Percentiles rank a stretch among this genome's conserved stretches.
Conservation (phyloP, 2,329 filamentous ascomycete genomes). For the Fusarium sp. region DNA sequence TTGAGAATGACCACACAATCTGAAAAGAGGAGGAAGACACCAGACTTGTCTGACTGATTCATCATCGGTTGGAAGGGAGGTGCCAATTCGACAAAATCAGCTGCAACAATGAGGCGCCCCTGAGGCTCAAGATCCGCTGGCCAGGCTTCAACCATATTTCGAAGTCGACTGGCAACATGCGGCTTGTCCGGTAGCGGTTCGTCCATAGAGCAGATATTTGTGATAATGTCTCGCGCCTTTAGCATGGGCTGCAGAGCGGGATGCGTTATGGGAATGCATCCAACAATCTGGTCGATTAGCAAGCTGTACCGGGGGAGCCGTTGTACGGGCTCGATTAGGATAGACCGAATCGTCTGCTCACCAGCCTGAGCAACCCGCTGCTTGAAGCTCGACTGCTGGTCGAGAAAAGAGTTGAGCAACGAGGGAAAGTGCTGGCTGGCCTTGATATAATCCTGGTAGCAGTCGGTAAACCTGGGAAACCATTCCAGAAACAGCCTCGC, state of each 20-base stretch:
- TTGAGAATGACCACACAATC: constrained; percentile 83
- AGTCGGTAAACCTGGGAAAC: constrained; percentile 92
- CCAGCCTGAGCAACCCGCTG: constrained; percentile 84
- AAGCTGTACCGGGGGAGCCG: constrained; percentile 93
- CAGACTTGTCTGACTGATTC: constrained; percentile 63
- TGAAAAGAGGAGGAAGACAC: constrained; percentile 86
- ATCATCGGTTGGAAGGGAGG: constrained; percentile 72
- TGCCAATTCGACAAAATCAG: constrained; percentile 81
- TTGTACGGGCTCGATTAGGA: constrained; percentile 96
- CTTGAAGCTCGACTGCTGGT: constrained; percentile 84
- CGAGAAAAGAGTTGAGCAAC: constrained; percentile 81
- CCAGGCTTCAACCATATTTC: constrained; percentile 83
- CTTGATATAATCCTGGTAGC: constrained; percentile 93
- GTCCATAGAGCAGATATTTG: constrained; percentile 96
- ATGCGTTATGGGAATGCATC: constrained; percentile 86
- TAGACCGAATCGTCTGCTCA: constrained; percentile 89
- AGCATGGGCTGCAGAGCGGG: constrained; percentile 86
- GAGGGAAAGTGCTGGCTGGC: constrained; percentile 89
- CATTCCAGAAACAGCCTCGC: constrained; percentile 87
- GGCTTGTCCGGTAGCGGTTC: constrained; percentile 76
- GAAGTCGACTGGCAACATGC: constrained; percentile 78
- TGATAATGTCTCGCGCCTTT: constrained; percentile 91
- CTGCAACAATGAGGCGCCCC: constrained; percentile 83
- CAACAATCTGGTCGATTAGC: constrained; percentile 94
- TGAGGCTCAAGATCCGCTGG: constrained; percentile 76